Base-by-base conservation (phyloP, 225 moss, liverwort and hornwort species). In the Anthoceros angustus region DNA sequence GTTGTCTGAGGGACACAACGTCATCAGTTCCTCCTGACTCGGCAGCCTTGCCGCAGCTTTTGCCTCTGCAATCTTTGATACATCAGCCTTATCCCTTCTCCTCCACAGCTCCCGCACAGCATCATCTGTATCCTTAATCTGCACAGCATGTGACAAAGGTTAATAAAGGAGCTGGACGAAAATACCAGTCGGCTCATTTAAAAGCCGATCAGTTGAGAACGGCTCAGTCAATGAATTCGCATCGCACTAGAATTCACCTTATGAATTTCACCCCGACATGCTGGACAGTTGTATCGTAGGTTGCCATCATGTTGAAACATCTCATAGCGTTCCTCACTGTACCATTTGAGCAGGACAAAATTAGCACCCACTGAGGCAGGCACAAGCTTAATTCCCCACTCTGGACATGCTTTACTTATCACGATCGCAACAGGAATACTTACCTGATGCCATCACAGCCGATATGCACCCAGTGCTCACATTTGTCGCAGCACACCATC, bases 401-500 rank as follows among this genome's bases (percentile, higher is more conserved):
- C n/a, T n/a, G 15, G 66, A 40, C 39, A 66, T 12, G 32, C 1
- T 32, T 32, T 32, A 32, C 32, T 32, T 32, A 32, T 32, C 32
- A 1, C 26, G 63, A 42, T 25, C 9, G 10, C n/a, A 23, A 12
- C 4, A 32, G 39, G 25, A 9, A 2, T 5, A 10, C 25, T 26
- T 38, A 85, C 88, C 88, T 92, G 75, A 98, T 98, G 43, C 88
- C 88, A 78, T 98, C 95, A 77, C 95, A 98, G 69, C 80, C 79
- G 72, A 91, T 88, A 48, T 98, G 95, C 65, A 98, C 95, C 95
- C 95, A 98, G 68, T 92, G 95, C 77, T 92, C 92, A 68, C 95
- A 98, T 62, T 77, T 79, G 73, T 98, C 95, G 76, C 95, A 98
- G 71, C 95, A 91, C 39, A 98, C 95, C 95, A 98, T 98, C 18